Conservation (phyloP, 768 basidiomycete genomes). For the Trametes punicea region DNA sequence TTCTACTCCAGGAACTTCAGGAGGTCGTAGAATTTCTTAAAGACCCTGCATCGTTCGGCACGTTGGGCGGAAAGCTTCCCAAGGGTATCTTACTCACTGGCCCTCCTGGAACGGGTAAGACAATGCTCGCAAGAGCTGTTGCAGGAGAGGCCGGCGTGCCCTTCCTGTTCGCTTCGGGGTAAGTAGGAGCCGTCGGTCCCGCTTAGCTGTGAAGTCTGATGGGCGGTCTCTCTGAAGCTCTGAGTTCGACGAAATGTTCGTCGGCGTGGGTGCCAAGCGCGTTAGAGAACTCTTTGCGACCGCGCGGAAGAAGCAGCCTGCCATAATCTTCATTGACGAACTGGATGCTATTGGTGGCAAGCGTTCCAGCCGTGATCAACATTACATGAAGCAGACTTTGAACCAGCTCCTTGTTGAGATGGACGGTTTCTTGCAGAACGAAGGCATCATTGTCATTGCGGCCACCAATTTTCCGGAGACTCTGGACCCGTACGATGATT, state of each 20-base stretch:
- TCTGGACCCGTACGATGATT: conserved; percentile 69
- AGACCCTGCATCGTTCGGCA: conserved; percentile 86
- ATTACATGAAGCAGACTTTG: conserved; percentile 90
- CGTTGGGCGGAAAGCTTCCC: conserved; percentile 89
- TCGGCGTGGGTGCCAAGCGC: conserved; percentile 91
- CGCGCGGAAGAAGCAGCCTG: conserved; percentile 90
- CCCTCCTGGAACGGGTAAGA: conserved; percentile 95
- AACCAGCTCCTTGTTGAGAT: conserved; percentile 97
- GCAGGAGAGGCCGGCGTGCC: conserved; percentile 98
- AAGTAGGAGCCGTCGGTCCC: conserved; percentile 22
- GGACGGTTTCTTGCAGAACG: conserved; percentile 92
- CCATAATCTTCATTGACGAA: conserved; percentile 98
- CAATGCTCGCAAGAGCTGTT: conserved; percentile 93
- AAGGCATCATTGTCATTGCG: conserved; percentile 94
- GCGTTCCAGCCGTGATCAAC: conserved; percentile 78
- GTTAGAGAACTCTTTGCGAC: conserved; percentile 93
- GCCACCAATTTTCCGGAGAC: conserved; percentile 98
- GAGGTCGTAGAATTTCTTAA: conserved; percentile 95
- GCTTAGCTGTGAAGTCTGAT: conserved; percentile 2
- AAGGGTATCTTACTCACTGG: conserved; percentile 93
- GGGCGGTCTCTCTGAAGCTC: conserved; percentile 43
- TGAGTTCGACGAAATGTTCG: conserved; percentile 98
- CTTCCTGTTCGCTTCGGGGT: conserved; percentile 96
- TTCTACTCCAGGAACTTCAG: conserved; percentile 68
- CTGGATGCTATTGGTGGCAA: conserved; percentile 92